Base-by-base conservation (phyloP, 202 grass and related monocot species). In the Panicum hallii region DNA sequence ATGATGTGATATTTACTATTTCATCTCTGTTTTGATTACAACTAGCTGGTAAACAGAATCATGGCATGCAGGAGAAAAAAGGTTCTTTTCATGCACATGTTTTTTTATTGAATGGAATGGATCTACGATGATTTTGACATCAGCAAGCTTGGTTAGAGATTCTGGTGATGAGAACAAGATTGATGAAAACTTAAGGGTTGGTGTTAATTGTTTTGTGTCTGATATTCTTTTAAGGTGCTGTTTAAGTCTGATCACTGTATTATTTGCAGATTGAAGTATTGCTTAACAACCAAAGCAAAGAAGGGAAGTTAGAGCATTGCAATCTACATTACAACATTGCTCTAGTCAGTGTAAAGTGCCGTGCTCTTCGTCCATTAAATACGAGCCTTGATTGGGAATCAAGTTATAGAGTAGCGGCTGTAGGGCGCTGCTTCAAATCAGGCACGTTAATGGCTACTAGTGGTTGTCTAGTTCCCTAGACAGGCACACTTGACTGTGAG, bases 81-180 rank as follows among this genome's bases (percentile, higher is more conserved):
- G 48, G 23, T 10, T 68, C 68, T 84, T 84, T 68, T 48, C 63
- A 48, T 84, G 82, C 72, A 68, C 63, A 0, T 72, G 82, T 26
- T 36, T 84, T 84, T 77, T 84, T 84, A 84, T 84, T 68, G 16
- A 77, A 69, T 47, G 82, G 72, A 84, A 84, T 34, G 63, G 72
- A 68, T 77, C 36, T 67, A 77, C 17, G 0, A 38, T 9, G 7
- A 69, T 84, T 77, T 44, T 84, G 63, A 84, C 73, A 84, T 84
- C 82, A 36, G 73, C 63, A 1, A 84, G 73, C 82, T 77, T 84
- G 63, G 50, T 84, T 77, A 69, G 40, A 77, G 9, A 84, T 46
- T 38, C 17, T 69, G 16, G 49, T 55, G 63, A 69, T 23, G 26
- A 57, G 17, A 68, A 46, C 72, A 68, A 69, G 73, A 69, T 69